Evolutionary conservation across 306 rosid species (phyloP), one percentile per base, ranked within the genome.

Genomic region (Purshia tridentata): DNA sequence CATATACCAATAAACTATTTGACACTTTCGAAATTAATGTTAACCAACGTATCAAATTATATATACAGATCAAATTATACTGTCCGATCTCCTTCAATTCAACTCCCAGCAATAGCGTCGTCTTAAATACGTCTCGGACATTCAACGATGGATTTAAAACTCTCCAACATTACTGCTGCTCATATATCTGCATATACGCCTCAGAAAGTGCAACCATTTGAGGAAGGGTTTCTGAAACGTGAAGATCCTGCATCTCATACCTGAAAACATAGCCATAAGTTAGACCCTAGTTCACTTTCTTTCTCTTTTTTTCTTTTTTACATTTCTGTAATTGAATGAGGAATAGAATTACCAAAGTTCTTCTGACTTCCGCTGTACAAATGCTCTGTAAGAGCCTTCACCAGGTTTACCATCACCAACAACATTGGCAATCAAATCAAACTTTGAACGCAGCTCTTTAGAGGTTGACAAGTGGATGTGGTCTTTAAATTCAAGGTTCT

Each of bases 191-290:
- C 94, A 91, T 91, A 63, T 91, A 93, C 42, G 98, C 60, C 90
- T 93, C 97, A 15, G 98, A 93, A 40, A 93, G 94, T 3, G 98
- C 98, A 74, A 89, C 98, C 92, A 91, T 85, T 67, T 93, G 98
- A 65, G 98, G 97, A 70, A 89, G 94, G 62, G 97, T 91, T 82
- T 91, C 98, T 41, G 94, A 84, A 53, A 94, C 98, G 45, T 89
- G 98, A 80, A 94, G 81, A 80, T 94, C 95, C 91, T 94, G 96
- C 98, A 91, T 91, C 86, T 89, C 95, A 63, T 91, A 94, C 97
- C 98, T 94, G 79, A 20, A 72, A 56, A 47, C 8, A 73, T 57
- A 51, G 37, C 39, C 59, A 60, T 11, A 53, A 29, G 53, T 83
- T 47, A 69, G 73, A 40, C 78, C 73, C n/a, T 66, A 9, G 29